Evolutionary conservation across 148 eudicot species (phyloP).

Genomic region (Diospyros lotus): DNA sequence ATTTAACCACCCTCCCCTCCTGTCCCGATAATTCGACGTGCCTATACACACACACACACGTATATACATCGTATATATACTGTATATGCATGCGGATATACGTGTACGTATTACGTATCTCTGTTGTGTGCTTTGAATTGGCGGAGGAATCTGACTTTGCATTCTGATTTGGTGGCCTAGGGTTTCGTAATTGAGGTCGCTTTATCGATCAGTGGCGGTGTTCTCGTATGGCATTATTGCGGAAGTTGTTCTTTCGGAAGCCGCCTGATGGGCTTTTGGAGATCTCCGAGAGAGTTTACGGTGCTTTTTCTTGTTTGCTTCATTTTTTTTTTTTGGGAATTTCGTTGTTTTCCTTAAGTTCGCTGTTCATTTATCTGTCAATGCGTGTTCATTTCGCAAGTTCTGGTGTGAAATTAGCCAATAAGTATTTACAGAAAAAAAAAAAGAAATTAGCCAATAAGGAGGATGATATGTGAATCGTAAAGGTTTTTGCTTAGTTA

Average conservation of each 20-base stretch:
- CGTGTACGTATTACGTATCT: not conserved
- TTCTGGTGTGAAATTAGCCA: not conserved
- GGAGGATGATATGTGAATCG: not conserved
- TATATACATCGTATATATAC: not conserved
- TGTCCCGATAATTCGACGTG: no score
- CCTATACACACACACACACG: no score
- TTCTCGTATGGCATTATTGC: slow-evolving; percentile 52
- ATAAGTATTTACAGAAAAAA: not conserved
- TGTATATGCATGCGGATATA: not conserved
- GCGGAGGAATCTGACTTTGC: not conserved
- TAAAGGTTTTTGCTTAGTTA: not conserved
- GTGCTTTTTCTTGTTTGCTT: slow-evolving; percentile 22
- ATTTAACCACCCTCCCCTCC: no score
- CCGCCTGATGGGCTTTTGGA: slow-evolving; percentile 94
- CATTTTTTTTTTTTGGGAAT: not conserved
- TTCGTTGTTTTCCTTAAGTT: not conserved
- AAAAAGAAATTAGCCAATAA: not conserved
- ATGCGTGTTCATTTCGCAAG: not conserved
- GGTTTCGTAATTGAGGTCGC: slow-evolving; percentile 6
- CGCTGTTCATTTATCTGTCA: not conserved
- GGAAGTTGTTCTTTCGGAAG: slow-evolving; percentile 68
- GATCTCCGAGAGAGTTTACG: slow-evolving; percentile 78
- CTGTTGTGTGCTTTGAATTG: not conserved
- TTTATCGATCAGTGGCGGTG: not conserved
- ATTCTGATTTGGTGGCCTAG: slow-evolving; percentile 4